Evolutionary conservation across 2,329 filamentous ascomycete genomes (phyloP).

Genomic region (Aphanocladium album): DNA sequence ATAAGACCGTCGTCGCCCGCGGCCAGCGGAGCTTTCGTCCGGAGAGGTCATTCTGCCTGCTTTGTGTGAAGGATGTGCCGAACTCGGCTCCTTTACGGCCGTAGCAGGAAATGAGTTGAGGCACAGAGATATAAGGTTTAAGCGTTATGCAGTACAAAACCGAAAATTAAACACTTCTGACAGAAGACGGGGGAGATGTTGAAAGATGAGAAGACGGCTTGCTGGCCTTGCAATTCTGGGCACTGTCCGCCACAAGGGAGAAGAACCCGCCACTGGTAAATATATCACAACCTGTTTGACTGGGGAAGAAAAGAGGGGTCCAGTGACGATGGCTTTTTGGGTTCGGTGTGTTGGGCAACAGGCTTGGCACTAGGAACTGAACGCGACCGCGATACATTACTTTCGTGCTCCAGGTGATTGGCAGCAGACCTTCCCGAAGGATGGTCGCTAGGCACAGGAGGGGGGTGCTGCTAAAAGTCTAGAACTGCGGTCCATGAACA

Average conservation of each 20-base stretch:
- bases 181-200: background rate
- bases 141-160: background rate
- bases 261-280: slow-evolving; percentile 7
- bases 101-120: background rate
- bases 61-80: background rate
- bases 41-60: slow-evolving; percentile 24
- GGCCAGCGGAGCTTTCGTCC: slow-evolving; percentile 26
- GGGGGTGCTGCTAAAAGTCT: slow-evolving; percentile 11
- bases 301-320: slow-evolving; percentile 4
- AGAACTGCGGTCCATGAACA: slow-evolving; percentile 14
- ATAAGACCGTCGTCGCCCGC: slow-evolving; percentile 35
- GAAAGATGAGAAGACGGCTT: background rate
- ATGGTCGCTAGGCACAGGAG: background rate
- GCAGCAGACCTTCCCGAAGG: background rate
- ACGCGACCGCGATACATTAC: slow-evolving; percentile 6
- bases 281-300: slow-evolving; percentile 6
- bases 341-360: slow-evolving; percentile 10
- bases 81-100: background rate
- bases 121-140: background rate
- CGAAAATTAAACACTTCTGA: background rate
- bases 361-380: slow-evolving; percentile 6
- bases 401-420: slow-evolving; percentile 6
- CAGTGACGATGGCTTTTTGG: slow-evolving; percentile 12
- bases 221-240: background rate
- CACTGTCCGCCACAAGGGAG: background rate